Evolutionary conservation across 1,284 basidiomycete species (phyloP).

Genomic region (Malassezia pachydermatis): DNA sequence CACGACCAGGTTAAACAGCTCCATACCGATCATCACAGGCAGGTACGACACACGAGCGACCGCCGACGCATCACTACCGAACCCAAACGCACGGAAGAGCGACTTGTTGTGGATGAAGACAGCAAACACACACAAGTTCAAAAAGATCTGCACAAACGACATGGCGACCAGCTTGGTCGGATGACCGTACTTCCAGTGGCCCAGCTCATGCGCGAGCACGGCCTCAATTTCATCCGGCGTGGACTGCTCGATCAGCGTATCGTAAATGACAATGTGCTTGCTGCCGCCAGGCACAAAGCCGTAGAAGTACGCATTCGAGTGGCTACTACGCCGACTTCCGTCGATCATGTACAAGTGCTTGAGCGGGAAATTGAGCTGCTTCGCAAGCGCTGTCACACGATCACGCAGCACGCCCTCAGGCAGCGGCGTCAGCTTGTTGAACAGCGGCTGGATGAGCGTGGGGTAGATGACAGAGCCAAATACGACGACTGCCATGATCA

Average conservation of each 20-base stretch:
- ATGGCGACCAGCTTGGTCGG: slow-evolving; percentile 76
- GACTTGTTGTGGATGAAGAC: slow-evolving; percentile 72
- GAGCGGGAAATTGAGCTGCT: slow-evolving; percentile 72
- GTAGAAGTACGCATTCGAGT: slow-evolving; percentile 66
- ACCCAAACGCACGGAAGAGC: slow-evolving; percentile 76
- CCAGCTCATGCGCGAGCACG: slow-evolving; percentile 69
- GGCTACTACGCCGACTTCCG: slow-evolving; percentile 84
- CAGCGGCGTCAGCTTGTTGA: slow-evolving; percentile 89
- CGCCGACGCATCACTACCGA: slow-evolving; percentile 48
- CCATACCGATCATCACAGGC: slow-evolving; percentile 41
- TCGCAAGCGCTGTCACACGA: slow-evolving; percentile 37
- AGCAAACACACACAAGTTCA: slow-evolving; percentile 76
- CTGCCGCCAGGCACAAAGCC: slow-evolving; percentile 42
- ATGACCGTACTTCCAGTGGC: slow-evolving; percentile 57
- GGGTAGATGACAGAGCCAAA: slow-evolving; percentile 49
- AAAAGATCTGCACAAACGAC: slow-evolving; percentile 74
- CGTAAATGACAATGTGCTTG: slow-evolving; percentile 67
- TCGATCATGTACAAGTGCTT: slow-evolving; percentile 94
- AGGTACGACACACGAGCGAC: slow-evolving; percentile 27
- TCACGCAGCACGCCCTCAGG: slow-evolving; percentile 42
- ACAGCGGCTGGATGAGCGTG: slow-evolving; percentile 82
- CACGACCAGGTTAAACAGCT: slow-evolving; percentile 44
- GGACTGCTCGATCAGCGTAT: slow-evolving; percentile 84
- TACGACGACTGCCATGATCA: slow-evolving; percentile 60
- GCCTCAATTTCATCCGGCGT: slow-evolving; percentile 56